Evolutionary conservation across 345 rosid genomes (phyloP).

Genomic region (Populus pruinosa): DNA sequence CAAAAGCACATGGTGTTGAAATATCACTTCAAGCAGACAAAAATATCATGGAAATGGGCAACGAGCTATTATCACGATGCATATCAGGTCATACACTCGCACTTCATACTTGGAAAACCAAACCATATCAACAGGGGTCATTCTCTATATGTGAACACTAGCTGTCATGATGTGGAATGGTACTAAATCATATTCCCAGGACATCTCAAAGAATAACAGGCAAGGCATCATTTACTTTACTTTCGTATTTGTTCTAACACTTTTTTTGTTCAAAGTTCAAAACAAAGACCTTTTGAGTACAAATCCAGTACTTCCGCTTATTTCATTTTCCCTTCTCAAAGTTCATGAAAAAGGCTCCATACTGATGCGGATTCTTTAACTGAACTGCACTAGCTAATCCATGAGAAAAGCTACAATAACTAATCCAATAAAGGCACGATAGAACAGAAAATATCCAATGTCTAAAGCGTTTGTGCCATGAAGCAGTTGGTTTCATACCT

Average conservation of each 20-base stretch:
- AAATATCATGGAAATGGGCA: background rate
- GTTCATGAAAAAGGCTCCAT: background rate
- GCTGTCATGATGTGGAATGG: background rate
- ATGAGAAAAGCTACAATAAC: background rate
- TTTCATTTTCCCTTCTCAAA: background rate
- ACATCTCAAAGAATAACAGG: background rate
- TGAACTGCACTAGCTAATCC: background rate
- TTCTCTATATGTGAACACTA: background rate
- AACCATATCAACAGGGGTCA: background rate
- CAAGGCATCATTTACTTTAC: background rate
- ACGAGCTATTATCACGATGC: background rate
- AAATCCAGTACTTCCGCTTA: background rate
- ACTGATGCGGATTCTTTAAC: too few species aligned
- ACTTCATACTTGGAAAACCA: background rate
- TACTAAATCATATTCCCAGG: background rate
- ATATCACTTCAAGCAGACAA: background rate
- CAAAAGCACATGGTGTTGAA: background rate
- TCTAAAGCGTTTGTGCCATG: background rate
- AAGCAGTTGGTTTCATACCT: slow-evolving; percentile 44
- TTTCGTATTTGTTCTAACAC: background rate
- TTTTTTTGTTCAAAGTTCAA: background rate
- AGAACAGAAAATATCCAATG: background rate
- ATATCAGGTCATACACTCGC: background rate
- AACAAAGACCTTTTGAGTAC: background rate
- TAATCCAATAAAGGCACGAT: background rate